Percentiles rank a stretch among this genome's conserved stretches.
These are phyloP conservation scores for Hypericum perforatum DNA, from an alignment of 345 rosid species.

Conservation along the genomic window DNA sequence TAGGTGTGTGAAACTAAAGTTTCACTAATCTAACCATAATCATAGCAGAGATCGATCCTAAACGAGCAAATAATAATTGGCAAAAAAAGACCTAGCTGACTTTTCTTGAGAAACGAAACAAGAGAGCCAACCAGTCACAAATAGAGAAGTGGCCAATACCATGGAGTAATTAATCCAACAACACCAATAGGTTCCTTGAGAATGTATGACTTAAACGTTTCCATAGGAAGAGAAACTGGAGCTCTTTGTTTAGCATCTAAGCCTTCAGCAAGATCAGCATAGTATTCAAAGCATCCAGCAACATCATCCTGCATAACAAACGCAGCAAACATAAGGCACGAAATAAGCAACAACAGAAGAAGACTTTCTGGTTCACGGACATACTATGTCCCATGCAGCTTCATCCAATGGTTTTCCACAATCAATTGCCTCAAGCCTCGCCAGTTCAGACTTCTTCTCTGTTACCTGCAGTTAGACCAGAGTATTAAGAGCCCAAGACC, in stretches of 20 bases:
- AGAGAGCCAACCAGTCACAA: background rate
- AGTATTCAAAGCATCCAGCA: conserved; percentile 90
- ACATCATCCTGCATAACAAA: conserved; percentile 80
- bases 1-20: no score
- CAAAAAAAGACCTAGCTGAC: background rate
- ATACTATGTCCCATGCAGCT: conserved; percentile 89
- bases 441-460: conserved; percentile 65
- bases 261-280: conserved; percentile 92
- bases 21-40: no score
- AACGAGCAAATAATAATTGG: no score
- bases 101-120: background rate
- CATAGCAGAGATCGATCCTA: no score
- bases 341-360: no score
- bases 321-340: conserved; percentile 14
- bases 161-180: conserved; percentile 90
- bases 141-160: conserved; percentile 34
- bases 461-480: conserved; percentile 40
- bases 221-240: conserved; percentile 79
- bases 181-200: conserved; percentile 94
- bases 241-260: conserved; percentile 82
- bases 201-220: conserved; percentile 60
- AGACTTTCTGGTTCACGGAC: conserved; percentile 3
- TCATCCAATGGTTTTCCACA: conserved; percentile 91
- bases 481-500: background rate
- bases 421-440: conserved; percentile 83